Evolutionary conservation across 1,139 yeast genomes (phyloP).

Genomic region (Kodamaea plutei): DNA sequence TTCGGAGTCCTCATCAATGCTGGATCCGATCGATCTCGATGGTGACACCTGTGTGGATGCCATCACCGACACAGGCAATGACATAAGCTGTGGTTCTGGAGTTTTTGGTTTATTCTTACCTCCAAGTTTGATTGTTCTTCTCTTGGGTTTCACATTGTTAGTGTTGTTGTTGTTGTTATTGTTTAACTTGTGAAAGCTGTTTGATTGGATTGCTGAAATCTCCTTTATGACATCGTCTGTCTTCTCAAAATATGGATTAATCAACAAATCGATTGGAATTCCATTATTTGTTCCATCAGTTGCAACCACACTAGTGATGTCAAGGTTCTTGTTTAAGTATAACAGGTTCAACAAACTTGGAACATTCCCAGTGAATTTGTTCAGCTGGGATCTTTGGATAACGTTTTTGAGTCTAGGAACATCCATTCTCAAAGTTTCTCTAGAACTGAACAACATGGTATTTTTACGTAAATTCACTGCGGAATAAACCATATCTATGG

Average conservation of each 20-base stretch:
- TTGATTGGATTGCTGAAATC: slow-evolving; percentile 47
- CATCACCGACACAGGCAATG: background rate
- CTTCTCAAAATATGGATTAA: slow-evolving; percentile 22
- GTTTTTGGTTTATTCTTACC: slow-evolving; percentile 14
- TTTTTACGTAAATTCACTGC: slow-evolving; percentile 61
- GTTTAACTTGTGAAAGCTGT: slow-evolving; percentile 33
- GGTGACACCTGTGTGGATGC: slow-evolving; percentile 4
- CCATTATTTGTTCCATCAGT: slow-evolving; percentile 22
- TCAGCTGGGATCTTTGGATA: slow-evolving; percentile 51
- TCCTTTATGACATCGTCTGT: slow-evolving; percentile 39
- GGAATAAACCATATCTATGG: slow-evolving; percentile 11
- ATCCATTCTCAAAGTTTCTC: slow-evolving; percentile 72
- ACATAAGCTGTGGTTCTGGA: background rate
- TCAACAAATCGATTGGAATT: slow-evolving; percentile 36
- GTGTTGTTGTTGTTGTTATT: slow-evolving; percentile 23
- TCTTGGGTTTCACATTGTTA: slow-evolving; percentile 37
- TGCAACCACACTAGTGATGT: slow-evolving; percentile 5
- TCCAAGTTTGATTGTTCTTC: slow-evolving; percentile 44
- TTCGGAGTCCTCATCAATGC: slow-evolving; percentile 9
- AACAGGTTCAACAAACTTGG: slow-evolving; percentile 41
- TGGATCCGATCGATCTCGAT: slow-evolving; percentile 2
- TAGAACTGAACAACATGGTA: slow-evolving; percentile 66
- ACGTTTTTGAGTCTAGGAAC: slow-evolving; percentile 56
- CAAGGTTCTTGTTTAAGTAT: slow-evolving; percentile 20
- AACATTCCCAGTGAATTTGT: slow-evolving; percentile 34